These are phyloP conservation scores for Rubroshorea leprosula DNA, from an alignment of 345 rosid genomes.

Conservation along the genomic window DNA sequence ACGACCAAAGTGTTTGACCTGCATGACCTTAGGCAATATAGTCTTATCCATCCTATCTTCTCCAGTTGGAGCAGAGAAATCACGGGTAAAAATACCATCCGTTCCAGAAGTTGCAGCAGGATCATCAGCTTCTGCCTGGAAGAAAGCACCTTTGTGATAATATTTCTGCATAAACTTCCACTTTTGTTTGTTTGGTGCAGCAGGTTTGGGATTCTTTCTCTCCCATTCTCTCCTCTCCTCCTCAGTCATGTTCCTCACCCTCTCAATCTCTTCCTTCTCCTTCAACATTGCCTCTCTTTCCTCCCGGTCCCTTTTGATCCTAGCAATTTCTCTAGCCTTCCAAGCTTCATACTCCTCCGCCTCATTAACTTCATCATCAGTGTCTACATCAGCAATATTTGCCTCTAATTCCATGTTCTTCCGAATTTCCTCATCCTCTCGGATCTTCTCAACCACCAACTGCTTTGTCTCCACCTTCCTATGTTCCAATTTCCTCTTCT, in stretches of 20 bases:
- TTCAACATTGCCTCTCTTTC: slow-evolving; percentile 58
- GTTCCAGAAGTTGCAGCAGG: slow-evolving; percentile 43
- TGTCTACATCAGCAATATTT: slow-evolving; percentile 62
- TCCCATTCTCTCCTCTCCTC: slow-evolving; percentile 84
- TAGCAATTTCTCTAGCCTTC: slow-evolving; percentile 77
- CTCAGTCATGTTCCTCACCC: slow-evolving; percentile 72
- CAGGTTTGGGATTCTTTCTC: slow-evolving; percentile 65
- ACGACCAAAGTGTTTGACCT: slow-evolving; percentile 78
- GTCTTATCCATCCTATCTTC: slow-evolving; percentile 76
- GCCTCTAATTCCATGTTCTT: slow-evolving; percentile 60
- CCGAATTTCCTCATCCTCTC: slow-evolving; percentile 56
- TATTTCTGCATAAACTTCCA: slow-evolving; percentile 82
- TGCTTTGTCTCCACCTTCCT: slow-evolving; percentile 44
- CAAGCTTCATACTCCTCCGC: slow-evolving; percentile 77
- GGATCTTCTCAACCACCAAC: slow-evolving; percentile 43
- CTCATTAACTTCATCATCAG: slow-evolving; percentile 64
- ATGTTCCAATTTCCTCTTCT: slow-evolving; percentile 48
- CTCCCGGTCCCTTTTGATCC: slow-evolving; percentile 70
- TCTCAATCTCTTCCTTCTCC: slow-evolving; percentile 76
- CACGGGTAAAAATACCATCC: slow-evolving; percentile 39
- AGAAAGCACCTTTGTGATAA: slow-evolving; percentile 79
- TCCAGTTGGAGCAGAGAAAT: slow-evolving; percentile 76
- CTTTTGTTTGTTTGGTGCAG: slow-evolving; percentile 49
- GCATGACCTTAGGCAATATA: slow-evolving; percentile 73
- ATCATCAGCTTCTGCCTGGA: slow-evolving; percentile 46